Conservation (phyloP, 2,329 filamentous ascomycete species). For the Botrytis porri region DNA sequence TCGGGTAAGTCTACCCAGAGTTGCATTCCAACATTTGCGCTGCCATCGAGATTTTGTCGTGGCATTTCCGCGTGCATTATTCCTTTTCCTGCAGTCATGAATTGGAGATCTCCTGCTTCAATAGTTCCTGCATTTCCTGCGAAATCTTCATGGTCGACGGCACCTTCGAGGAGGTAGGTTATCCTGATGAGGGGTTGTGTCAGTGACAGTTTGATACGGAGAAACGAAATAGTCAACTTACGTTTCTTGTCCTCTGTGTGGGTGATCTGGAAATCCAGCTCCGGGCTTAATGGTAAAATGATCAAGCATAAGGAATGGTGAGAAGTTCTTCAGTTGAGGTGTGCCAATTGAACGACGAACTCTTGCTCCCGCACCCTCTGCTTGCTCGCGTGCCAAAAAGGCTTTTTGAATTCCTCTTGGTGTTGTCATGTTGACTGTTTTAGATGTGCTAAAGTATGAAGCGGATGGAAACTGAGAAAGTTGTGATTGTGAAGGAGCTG, state of each 20-base stretch:
- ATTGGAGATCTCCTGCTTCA: conserved; percentile 84
- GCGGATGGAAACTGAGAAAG: conserved; percentile 27
- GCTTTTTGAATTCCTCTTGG: conserved; percentile 76
- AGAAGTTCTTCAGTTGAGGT: conserved; percentile 76
- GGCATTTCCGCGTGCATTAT: conserved; percentile 98
- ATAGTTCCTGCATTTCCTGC: conserved; percentile 83
- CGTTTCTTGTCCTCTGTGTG: conserved; percentile 53
- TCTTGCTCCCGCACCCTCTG: conserved; percentile 82
- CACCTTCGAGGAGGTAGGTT: conserved; percentile 84
- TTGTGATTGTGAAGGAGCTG: conserved; percentile 20
- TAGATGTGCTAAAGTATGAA: conserved; percentile 25
- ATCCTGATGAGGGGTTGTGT: conserved; percentile 45
- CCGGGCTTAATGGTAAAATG: conserved; percentile 79
- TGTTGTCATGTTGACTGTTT: conserved; percentile 55
- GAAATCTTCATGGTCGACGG: conserved; percentile 89
- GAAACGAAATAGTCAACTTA: neutral
- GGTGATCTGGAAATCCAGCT: conserved; percentile 87
- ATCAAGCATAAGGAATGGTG: conserved; percentile 94
- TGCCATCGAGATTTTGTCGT: conserved; percentile 70
- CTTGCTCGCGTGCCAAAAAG: conserved; percentile 80
- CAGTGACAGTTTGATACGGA: neutral
- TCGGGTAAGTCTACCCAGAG: conserved; percentile 91
- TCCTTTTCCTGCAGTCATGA: conserved; percentile 92
- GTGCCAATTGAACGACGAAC: conserved; percentile 89
- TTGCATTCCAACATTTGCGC: conserved; percentile 81